Evolutionary conservation across 352 stramenopile species (phyloP).

Genomic region (Phytophthora capsici): DNA sequence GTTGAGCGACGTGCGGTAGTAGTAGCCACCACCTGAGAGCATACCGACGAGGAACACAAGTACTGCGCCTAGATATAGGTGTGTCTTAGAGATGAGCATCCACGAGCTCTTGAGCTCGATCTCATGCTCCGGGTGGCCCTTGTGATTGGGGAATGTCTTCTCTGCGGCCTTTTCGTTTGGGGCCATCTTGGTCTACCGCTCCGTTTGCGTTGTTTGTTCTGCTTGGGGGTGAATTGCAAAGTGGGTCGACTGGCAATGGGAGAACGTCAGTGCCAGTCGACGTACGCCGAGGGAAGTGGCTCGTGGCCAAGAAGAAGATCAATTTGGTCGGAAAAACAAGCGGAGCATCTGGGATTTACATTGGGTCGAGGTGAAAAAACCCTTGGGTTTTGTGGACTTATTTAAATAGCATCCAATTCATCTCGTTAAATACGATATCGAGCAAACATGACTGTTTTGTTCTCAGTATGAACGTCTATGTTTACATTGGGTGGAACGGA

Average conservation of each 20-base stretch:
- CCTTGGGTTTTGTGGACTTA: neutral
- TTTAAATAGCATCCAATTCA: neutral
- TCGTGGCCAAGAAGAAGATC: slow-evolving; percentile 9
- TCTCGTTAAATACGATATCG: slow-evolving; percentile 1
- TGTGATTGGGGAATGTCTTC: slow-evolving; percentile 48
- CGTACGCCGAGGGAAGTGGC: slow-evolving; percentile 5
- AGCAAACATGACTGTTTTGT: neutral
- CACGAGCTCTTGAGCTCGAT: slow-evolving; percentile 64
- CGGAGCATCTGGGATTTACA: slow-evolving; percentile 6
- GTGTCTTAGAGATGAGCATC: slow-evolving; percentile 74
- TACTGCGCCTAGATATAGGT: slow-evolving; percentile 68
- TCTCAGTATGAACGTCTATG: neutral
- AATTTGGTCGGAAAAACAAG: slow-evolving; percentile 26
- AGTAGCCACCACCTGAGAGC: slow-evolving; percentile 72
- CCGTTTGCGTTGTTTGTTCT: slow-evolving; percentile 29
- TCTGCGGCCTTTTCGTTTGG: slow-evolving; percentile 18
- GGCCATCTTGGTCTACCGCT: slow-evolving; percentile 17
- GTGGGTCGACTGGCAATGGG: slow-evolving; percentile 17
- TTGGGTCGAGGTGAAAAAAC: neutral
- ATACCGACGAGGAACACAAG: slow-evolving; percentile 70
- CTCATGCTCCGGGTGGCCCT: slow-evolving; percentile 48
- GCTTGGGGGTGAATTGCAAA: slow-evolving; percentile 44
- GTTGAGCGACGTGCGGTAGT: slow-evolving; percentile 42
- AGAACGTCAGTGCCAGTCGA: slow-evolving; percentile 19
- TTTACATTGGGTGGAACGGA: neutral